A percentile compares a stretch with the other conserved stretches of the same genome.
These are phyloP conservation scores for Aspergillus sp. DNA, from an alignment of 2,329 filamentous ascomycete species.

Conservation along the genomic window DNA sequence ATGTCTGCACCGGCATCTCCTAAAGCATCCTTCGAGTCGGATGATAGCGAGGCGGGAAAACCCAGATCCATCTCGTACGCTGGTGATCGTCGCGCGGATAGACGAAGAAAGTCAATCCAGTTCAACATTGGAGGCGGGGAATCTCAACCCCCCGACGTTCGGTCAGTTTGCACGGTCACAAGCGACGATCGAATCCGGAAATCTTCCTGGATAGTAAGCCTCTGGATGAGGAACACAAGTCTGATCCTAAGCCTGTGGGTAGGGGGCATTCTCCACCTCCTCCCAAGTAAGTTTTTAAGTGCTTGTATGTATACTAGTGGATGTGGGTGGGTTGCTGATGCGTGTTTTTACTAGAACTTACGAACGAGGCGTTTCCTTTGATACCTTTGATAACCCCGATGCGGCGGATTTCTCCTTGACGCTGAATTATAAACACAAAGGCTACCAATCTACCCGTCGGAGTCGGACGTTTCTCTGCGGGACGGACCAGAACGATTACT, in stretches of 20 bases:
- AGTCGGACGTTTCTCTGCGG: constrained; percentile 88
- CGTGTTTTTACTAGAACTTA: constrained; percentile 48
- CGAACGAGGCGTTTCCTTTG: constrained; percentile 66
- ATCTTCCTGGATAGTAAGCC: constrained; percentile 7
- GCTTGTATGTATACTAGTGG: background rate
- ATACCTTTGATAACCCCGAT: constrained; percentile 65
- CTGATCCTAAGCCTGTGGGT: constrained; percentile 10
- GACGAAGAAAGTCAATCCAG: constrained; percentile 34
- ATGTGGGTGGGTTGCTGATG: constrained; percentile 4
- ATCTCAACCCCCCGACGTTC: constrained; percentile 22
- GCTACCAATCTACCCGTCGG: constrained; percentile 73
- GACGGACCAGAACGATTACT: constrained; percentile 86
- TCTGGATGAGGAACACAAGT: constrained; percentile 20
- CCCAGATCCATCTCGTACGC: constrained; percentile 11
- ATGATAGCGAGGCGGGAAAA: background rate
- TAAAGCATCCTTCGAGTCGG: background rate
- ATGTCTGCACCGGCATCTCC: background rate
- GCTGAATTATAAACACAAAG: constrained; percentile 77
- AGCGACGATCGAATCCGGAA: constrained; percentile 11
- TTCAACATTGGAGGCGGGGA: constrained; percentile 29
- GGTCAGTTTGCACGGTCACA: constrained; percentile 20
- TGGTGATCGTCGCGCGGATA: constrained; percentile 11
- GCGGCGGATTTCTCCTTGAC: constrained; percentile 72
- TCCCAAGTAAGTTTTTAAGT: constrained; percentile 29
- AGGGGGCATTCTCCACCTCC: constrained; percentile 36